Evolutionary conservation across 2,329 filamentous ascomycete genomes (phyloP).

Genomic region (Ceratocystiopsis sp.): DNA sequence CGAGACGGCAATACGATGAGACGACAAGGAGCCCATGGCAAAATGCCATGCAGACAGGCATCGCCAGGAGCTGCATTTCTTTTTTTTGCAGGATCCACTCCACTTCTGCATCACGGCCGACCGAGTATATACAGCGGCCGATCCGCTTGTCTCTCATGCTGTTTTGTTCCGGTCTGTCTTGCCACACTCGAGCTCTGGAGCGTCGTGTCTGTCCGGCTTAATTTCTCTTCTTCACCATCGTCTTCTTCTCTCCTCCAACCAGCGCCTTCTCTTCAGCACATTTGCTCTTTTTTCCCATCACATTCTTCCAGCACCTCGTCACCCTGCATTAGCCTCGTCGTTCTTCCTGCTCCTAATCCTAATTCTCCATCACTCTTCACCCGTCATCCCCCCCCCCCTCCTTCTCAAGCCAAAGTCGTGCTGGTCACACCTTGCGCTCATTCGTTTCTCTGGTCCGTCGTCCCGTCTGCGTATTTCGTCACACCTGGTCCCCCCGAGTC

Average conservation of each 20-base stretch:
- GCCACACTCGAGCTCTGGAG: slow-evolving; percentile 7
- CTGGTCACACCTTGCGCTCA: too few relatives aligned
- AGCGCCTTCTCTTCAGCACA: neutral
- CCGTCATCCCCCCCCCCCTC: too few relatives aligned
- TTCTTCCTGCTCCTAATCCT: neutral
- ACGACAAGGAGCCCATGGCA: too few relatives aligned
- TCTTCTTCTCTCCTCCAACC: neutral
- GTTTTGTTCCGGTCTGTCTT: neutral
- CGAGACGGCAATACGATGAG: too few relatives aligned
- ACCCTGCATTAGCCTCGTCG: neutral
- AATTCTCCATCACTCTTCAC: neutral
- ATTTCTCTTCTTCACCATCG: neutral
- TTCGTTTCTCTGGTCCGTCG: slow-evolving; percentile 1
- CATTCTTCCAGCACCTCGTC: neutral
- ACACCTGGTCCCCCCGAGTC: too few relatives aligned
- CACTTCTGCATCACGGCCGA: neutral
- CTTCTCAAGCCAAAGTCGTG: neutral
- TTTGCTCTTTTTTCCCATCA: neutral
- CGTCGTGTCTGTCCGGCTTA: neutral
- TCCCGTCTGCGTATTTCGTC: too few relatives aligned
- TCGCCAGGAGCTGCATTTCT: neutral
- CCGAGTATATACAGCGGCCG: too few relatives aligned
- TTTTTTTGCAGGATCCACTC: neutral
- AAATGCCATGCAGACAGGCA: too few relatives aligned
- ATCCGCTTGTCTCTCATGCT: neutral